Percentiles rank a stretch among this genome's conserved stretches.
Conservation (phyloP, 2,329 filamentous ascomycete species). For the Cytospora piceicola region DNA sequence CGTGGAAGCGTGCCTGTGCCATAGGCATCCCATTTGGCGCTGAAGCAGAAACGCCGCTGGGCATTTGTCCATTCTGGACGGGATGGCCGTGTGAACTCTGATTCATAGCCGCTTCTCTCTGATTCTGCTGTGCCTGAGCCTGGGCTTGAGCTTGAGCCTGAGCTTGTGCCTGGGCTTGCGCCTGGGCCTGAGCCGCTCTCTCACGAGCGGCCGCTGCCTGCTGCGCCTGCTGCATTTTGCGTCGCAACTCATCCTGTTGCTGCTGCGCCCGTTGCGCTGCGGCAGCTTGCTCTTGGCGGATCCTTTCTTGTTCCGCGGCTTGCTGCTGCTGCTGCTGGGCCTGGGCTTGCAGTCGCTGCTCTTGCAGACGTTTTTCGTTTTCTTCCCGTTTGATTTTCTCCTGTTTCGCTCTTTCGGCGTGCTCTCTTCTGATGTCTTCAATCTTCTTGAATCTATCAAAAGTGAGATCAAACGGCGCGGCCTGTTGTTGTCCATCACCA, state of each 20-base stretch:
- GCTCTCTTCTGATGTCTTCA: constrained; percentile 78
- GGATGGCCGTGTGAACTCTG: constrained; percentile 51
- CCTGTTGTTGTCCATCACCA: constrained; percentile 72
- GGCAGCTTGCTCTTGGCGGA: constrained; percentile 43
- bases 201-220: constrained; percentile 38
- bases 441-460: constrained; percentile 94
- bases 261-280: constrained; percentile 36
- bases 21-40: constrained; percentile 42
- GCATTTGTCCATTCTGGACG: constrained; percentile 46
- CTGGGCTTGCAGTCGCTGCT: constrained; percentile 52
- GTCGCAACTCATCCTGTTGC: constrained; percentile 43
- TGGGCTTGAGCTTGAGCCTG: constrained; percentile 35
- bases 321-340: constrained; percentile 50
- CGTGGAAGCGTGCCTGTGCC: constrained; percentile 52
- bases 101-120: constrained; percentile 42
- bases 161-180: constrained; percentile 36
- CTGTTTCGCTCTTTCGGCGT: constrained; percentile 75
- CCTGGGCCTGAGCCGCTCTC: constrained; percentile 38
- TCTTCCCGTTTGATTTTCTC: constrained; percentile 72
- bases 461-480: constrained; percentile 76
- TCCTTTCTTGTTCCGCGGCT: constrained; percentile 46
- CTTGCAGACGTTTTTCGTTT: constrained; percentile 57
- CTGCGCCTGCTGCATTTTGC: constrained; percentile 42
- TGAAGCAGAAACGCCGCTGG: constrained; percentile 44
- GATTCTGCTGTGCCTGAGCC: constrained; percentile 38